phyloP scores from a whole-genome alignment of 768 basidiomycete genomes.

The Russula griseocarnosa region DNA sequence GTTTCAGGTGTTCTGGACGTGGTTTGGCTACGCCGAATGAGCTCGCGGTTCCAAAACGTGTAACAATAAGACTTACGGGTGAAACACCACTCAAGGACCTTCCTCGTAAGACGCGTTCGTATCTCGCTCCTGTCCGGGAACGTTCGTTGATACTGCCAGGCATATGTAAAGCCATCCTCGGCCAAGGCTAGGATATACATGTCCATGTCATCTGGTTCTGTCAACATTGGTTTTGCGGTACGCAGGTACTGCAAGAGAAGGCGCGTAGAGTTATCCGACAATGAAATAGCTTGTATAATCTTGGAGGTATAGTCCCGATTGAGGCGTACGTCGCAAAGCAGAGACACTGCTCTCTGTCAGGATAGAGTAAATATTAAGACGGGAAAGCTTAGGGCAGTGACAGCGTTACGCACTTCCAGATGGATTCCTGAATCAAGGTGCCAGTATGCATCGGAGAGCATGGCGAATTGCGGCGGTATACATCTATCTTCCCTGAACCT shows the following conservation, averaged over 20 bases:
- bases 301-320: slow-evolving; percentile 77
- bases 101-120: slow-evolving; percentile 52
- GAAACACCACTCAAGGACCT: slow-evolving; percentile 64
- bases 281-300: slow-evolving; percentile 62
- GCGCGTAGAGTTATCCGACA: slow-evolving; percentile 43
- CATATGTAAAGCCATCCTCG: slow-evolving; percentile 59
- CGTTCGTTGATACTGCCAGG: slow-evolving; percentile 71
- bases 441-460: slow-evolving; percentile 84
- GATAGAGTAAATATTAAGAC: neutral
- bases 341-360: slow-evolving; percentile 59
- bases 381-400: neutral
- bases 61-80: slow-evolving; percentile 50
- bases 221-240: slow-evolving; percentile 67
- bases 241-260: slow-evolving; percentile 72
- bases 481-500: slow-evolving; percentile 50
- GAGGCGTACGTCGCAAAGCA: slow-evolving; percentile 69
- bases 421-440: slow-evolving; percentile 67
- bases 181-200: slow-evolving; percentile 66
- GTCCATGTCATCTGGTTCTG: slow-evolving; percentile 65
- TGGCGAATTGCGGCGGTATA: slow-evolving; percentile 72
- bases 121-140: slow-evolving; percentile 57
- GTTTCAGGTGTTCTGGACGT: slow-evolving; percentile 51
- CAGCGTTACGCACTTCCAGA: slow-evolving; percentile 50
- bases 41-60: neutral
- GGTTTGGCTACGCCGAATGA: slow-evolving; percentile 19